phyloP scores from a whole-genome alignment of 768 basidiomycete species.

The Phanerochaete carnosa region DNA sequence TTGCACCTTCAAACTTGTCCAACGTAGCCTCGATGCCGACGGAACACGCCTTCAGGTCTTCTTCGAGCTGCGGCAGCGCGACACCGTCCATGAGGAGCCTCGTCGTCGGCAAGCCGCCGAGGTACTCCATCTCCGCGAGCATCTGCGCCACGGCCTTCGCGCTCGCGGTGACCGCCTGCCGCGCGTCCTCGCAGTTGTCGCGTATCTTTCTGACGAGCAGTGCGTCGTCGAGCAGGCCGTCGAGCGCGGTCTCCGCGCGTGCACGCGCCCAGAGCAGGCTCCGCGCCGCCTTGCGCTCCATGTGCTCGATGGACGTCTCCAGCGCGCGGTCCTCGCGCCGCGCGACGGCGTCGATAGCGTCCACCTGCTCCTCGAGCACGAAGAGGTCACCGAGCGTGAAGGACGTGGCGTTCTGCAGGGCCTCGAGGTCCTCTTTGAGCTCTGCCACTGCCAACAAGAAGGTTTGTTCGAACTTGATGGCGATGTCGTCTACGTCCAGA shows the following conservation, averaged over 20 bases:
- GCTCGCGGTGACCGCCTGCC: neutral
- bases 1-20: neutral
- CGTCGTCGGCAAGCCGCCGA: neutral
- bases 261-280: neutral
- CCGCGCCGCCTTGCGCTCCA: neutral
- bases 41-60: neutral
- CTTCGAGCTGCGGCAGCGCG: neutral
- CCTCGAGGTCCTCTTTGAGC: neutral
- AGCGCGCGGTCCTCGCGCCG: neutral
- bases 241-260: neutral
- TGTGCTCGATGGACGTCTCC: neutral
- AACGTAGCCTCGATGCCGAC: neutral
- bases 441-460: neutral
- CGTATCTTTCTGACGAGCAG: neutral
- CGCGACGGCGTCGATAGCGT: neutral
- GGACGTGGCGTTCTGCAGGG: neutral
- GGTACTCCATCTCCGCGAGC: slow-evolving; percentile 3
- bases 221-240: neutral
- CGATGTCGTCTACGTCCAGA: neutral
- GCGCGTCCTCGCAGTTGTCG: neutral
- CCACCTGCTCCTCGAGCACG: neutral
- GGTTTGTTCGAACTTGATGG: neutral
- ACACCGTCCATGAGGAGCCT: neutral
- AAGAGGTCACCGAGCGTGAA: neutral
- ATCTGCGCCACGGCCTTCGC: neutral